phyloP scores from a whole-genome alignment of 371 early-diverging fungal genomes.

The Synchytrium microbalum region DNA sequence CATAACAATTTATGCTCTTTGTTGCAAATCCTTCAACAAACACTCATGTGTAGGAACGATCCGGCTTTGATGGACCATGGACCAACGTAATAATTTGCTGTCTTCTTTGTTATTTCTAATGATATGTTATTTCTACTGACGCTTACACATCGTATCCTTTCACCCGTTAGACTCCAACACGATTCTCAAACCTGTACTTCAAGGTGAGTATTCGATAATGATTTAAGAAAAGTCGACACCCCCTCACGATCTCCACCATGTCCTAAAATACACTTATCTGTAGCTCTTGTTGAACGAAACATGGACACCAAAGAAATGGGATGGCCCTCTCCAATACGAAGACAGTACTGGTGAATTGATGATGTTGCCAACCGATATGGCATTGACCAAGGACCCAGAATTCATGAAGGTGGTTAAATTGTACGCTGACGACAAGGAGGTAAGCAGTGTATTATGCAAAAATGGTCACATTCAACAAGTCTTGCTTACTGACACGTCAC shows the following conservation, averaged over 20 bases:
- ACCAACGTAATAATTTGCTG: not conserved
- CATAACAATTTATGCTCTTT: slow-evolving; percentile 4
- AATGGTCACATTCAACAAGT: too few relatives aligned
- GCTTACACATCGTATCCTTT: too few relatives aligned
- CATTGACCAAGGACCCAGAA: slow-evolving; percentile 39
- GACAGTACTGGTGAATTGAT: slow-evolving; percentile 61
- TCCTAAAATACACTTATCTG: slow-evolving; percentile 76
- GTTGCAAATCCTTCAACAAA: slow-evolving; percentile 41
- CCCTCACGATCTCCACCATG: slow-evolving; percentile 77
- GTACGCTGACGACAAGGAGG: slow-evolving; percentile 60
- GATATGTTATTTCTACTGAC: too few relatives aligned
- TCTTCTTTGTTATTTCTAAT: slow-evolving; percentile 1
- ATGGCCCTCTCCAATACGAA: slow-evolving; percentile 78
- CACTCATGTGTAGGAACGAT: slow-evolving; percentile 48
- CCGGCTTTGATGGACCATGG: not conserved
- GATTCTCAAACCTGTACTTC: not conserved
- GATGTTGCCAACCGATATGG: slow-evolving; percentile 89
- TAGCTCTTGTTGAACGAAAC: slow-evolving; percentile 42
- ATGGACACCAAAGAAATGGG: slow-evolving; percentile 73
- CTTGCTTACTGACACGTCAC: too few relatives aligned
- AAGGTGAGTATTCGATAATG: not conserved
- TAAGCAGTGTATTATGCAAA: too few relatives aligned
- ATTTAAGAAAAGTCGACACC: slow-evolving; percentile 77
- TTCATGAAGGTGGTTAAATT: slow-evolving; percentile 71
- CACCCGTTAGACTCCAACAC: too few relatives aligned